Evolutionary conservation across 805 yeast species (phyloP), one percentile per base, ranked within the genome.

Genomic region (Starmerella kuoi): DNA sequence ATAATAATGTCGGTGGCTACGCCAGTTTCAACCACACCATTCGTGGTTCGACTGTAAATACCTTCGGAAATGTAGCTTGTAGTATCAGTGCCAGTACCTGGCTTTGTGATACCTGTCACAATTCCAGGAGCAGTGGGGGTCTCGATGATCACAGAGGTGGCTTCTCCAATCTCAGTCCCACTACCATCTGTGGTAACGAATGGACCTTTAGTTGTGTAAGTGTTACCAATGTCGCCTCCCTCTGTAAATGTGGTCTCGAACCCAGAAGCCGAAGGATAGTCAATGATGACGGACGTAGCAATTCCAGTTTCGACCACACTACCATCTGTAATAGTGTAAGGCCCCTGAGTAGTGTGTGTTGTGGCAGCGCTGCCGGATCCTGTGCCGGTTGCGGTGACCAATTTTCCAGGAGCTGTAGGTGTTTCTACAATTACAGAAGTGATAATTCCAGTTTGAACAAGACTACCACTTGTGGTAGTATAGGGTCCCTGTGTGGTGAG

Each of bases 341-440:
- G 45, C 5, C 31, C 45, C 5, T 39, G 36, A 5, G 23, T 15
- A 5, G 40, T 32, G 18, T 27, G 27, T 4, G 36, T 33, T 15
- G 41, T 31, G 5, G 37, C 5, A 3, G 3, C 18, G 5, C 30
- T 24, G 8, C 41, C 41, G 4, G 24, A 22, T 3, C 41, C 41
- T n/a, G 35, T 12, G 7, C 26, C 15, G 12, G 41, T 36, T 7
- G 18, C 30, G 21, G 45, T 37, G 4, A 32, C 24, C 18, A 23
- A 22, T 8, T 8, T 22, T 3, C 25, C 33, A 5, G 45, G 37
- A 7, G 41, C 35, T n/a, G 44, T 41, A 6, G 44, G 44, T n/a
- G 40, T 35, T 31, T 23, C 38, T 7, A 27, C 31, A n/a, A 19
- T 11, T 20, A 41, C 44, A 5, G 35, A n/a, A 5, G 40, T 36